phyloP scores from a whole-genome alignment of 805 yeast species.

The Candida ovalis region DNA sequence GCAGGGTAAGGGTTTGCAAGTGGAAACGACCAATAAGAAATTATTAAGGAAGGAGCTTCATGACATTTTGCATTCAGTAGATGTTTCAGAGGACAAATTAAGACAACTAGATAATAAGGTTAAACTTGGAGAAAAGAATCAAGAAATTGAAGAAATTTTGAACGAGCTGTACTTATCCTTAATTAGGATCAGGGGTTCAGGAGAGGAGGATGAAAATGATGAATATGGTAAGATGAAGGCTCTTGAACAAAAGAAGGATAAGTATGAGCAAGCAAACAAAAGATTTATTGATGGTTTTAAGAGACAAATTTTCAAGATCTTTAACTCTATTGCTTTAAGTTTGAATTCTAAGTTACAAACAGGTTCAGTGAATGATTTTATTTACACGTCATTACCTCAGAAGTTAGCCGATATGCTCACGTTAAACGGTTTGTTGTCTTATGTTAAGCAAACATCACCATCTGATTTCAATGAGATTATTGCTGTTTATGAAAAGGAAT shows the following conservation, averaged over 20 bases:
- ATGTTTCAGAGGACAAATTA: constrained; percentile 56
- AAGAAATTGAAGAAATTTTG: constrained; percentile 50
- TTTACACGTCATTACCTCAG: constrained; percentile 16
- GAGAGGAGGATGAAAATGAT: constrained; percentile 36
- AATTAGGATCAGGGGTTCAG: constrained; percentile 51
- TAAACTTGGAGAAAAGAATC: constrained; percentile 41
- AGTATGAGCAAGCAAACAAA: constrained; percentile 53
- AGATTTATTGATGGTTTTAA: constrained; percentile 47
- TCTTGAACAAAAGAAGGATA: constrained; percentile 57
- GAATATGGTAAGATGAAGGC: constrained; percentile 63
- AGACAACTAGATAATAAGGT: constrained; percentile 45
- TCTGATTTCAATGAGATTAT: constrained; percentile 43
- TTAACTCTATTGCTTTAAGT: constrained; percentile 26
- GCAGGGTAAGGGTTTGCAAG: constrained; percentile 78
- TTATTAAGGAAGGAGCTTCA: constrained; percentile 66
- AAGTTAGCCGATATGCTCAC: constrained; percentile 39
- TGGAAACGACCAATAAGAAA: constrained; percentile 77
- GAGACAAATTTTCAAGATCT: constrained; percentile 23
- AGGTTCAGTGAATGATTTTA: constrained; percentile 4
- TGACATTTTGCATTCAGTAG: constrained; percentile 65
- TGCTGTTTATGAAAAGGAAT: constrained; percentile 33
- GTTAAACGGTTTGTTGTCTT: constrained; percentile 47
- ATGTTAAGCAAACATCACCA: constrained; percentile 55
- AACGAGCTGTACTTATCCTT: constrained; percentile 60
- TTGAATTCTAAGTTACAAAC: constrained; percentile 29